These are phyloP conservation scores for Serendipita indica DNA, from an alignment of 768 basidiomycete species.

Conservation along the genomic window DNA sequence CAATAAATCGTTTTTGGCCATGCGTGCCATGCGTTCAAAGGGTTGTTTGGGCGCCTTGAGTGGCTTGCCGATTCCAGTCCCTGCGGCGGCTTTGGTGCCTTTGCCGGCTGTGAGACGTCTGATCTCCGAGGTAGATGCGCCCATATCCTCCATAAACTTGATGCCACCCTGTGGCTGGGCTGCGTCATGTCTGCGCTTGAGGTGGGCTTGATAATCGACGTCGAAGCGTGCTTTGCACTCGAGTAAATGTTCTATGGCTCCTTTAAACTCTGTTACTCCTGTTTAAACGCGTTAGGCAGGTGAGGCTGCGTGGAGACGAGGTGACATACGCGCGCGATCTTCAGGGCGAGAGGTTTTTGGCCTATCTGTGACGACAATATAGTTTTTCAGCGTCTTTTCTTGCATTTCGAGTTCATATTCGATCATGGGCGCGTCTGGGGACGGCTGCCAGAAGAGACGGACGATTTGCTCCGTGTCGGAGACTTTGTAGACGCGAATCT, in stretches of 20 bases:
- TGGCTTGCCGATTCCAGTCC: conserved; percentile 7
- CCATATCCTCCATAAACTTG: conserved; percentile 57
- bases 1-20: conserved; percentile 76
- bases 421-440: conserved; percentile 29
- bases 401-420: conserved; percentile 84
- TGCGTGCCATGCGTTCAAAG: conserved; percentile 82
- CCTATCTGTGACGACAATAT: conserved; percentile 71
- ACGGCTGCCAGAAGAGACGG: conserved; percentile 49
- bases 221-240: conserved; percentile 55
- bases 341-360: conserved; percentile 56
- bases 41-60: conserved; percentile 48
- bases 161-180: conserved; percentile 56
- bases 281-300: no score
- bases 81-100: conserved; percentile 30
- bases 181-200: conserved; percentile 48
- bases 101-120: conserved; percentile 11
- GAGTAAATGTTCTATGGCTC: conserved; percentile 69
- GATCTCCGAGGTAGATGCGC: conserved; percentile 31
- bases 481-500: conserved; percentile 60
- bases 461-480: conserved; percentile 40
- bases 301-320: no score
- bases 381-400: conserved; percentile 69
- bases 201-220: conserved; percentile 51
- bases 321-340: conserved; percentile 9
- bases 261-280: conserved; percentile 33